Percentiles rank a stretch among this genome's conserved stretches.
phyloP scores from a whole-genome alignment of 768 basidiomycete genomes.

The Peribolospora baueri region DNA sequence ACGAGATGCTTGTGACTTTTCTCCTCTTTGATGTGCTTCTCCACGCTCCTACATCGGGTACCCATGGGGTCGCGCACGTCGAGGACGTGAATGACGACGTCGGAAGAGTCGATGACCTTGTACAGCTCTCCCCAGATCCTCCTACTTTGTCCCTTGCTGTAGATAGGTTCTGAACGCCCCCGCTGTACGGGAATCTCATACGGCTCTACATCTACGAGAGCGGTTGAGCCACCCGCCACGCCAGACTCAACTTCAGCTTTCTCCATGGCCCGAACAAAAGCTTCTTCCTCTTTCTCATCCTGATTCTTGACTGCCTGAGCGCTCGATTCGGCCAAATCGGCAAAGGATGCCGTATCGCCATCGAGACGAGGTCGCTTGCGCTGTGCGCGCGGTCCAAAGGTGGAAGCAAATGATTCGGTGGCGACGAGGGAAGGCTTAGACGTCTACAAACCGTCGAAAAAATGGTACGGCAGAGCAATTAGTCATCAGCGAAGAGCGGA shows the following conservation, averaged over 20 bases:
- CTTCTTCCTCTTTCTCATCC: no score
- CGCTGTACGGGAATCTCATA: not conserved
- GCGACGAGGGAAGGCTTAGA: slow-evolving; percentile 83
- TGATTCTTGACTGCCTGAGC: no score
- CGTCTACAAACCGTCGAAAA: slow-evolving; percentile 2
- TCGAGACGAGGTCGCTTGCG: slow-evolving; percentile 69
- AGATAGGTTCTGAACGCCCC: slow-evolving; percentile 18
- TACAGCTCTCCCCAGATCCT: slow-evolving; percentile 95
- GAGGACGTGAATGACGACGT: slow-evolving; percentile 80
- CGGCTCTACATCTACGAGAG: not conserved
- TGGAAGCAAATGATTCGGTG: slow-evolving; percentile 79
- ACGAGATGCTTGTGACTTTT: slow-evolving; percentile 95
- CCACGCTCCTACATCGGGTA: slow-evolving; percentile 77
- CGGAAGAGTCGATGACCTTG: slow-evolving; percentile 97
- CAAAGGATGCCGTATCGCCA: slow-evolving; percentile 20
- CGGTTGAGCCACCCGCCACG: not conserved
- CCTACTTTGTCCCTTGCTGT: slow-evolving; percentile 78
- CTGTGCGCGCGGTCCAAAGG: slow-evolving; percentile 88
- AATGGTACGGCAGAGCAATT: not conserved
- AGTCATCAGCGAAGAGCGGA: not conserved
- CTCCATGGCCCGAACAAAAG: no score
- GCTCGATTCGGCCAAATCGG: no score
- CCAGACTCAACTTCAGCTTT: no score
- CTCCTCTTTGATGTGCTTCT: slow-evolving; percentile 83
- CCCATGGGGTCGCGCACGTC: slow-evolving; percentile 91